phyloP scores from a whole-genome alignment of 176 grass and related monocot genomes.

The Eleusine indica region DNA sequence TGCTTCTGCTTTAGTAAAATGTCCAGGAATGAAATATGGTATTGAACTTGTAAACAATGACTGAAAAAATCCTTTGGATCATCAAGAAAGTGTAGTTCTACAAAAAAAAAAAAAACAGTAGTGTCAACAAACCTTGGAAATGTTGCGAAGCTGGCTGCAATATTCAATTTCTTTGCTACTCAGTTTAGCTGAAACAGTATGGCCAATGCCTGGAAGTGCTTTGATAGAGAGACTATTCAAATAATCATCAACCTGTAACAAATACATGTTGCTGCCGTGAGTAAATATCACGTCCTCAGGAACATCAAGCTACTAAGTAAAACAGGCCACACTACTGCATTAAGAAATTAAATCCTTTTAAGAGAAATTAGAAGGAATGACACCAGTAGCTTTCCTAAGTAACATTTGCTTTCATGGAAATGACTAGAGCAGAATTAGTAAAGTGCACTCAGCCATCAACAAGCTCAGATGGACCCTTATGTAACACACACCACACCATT shows the following conservation, averaged over 20 bases:
- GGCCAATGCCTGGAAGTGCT: constrained; percentile 87
- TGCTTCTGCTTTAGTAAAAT: constrained; percentile 8
- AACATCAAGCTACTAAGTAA: constrained; percentile 6
- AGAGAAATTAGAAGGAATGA: not conserved
- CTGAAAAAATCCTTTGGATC: constrained; percentile 6
- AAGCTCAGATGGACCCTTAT: not conserved
- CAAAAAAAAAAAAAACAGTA: constrained; percentile 32
- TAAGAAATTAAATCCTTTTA: constrained; percentile 27
- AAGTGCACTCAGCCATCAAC: not conserved
- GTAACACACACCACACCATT: not conserved
- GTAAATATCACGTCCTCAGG: not conserved
- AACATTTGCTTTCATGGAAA: not conserved
- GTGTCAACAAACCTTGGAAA: constrained; percentile 60
- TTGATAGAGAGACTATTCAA: constrained; percentile 77
- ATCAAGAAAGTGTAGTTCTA: constrained; percentile 15
- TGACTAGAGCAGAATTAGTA: not conserved
- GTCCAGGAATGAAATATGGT: not conserved
- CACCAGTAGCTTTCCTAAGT: constrained; percentile 6
- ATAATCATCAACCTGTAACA: constrained; percentile 70
- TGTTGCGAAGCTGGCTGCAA: constrained; percentile 68
- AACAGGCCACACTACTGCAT: not conserved
- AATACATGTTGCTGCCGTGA: constrained; percentile 17
- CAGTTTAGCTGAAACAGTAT: constrained; percentile 69
- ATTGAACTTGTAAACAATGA: constrained; percentile 20
- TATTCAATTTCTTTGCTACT: constrained; percentile 62